Percentiles rank a stretch among this genome's conserved stretches.
Evolutionary conservation across 768 basidiomycete species (phyloP).

Genomic region (Podaxis carcinomalis): DNA sequence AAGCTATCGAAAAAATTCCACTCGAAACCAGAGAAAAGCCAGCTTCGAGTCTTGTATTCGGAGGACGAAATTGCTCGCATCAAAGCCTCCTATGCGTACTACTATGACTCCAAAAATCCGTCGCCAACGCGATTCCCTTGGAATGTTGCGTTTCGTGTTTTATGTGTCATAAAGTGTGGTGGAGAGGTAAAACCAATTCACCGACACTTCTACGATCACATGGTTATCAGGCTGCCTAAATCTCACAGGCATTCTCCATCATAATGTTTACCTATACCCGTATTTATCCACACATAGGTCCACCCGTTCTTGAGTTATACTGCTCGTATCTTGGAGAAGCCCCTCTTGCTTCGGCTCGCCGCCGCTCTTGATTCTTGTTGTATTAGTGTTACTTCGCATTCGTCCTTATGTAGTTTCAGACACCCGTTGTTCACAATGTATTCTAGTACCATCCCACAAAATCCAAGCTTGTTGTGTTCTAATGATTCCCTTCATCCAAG

Average conservation of each 20-base stretch:
- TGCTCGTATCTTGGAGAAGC: neutral
- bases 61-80: conserved; percentile 29
- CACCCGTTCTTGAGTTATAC: neutral
- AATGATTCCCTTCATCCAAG: no score
- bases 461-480: no score
- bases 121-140: conserved; percentile 32
- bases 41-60: conserved; percentile 23
- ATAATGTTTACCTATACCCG: neutral
- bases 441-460: no score
- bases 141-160: conserved; percentile 49
- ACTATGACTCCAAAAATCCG: conserved; percentile 26
- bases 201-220: conserved; percentile 40
- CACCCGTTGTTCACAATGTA: no score
- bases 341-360: neutral
- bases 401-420: no score
- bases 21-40: conserved; percentile 17
- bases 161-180: conserved; percentile 47
- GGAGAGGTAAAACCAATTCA: conserved; percentile 37
- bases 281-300: neutral
- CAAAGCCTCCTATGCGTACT: conserved; percentile 56
- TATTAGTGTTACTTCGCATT: no score
- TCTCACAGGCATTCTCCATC: neutral
- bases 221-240: conserved; percentile 28
- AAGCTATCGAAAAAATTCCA: conserved; percentile 40
- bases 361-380: no score